Evolutionary conservation across 1,284 basidiomycete genomes (phyloP).

Genomic region (Naganishia cerealis): DNA sequence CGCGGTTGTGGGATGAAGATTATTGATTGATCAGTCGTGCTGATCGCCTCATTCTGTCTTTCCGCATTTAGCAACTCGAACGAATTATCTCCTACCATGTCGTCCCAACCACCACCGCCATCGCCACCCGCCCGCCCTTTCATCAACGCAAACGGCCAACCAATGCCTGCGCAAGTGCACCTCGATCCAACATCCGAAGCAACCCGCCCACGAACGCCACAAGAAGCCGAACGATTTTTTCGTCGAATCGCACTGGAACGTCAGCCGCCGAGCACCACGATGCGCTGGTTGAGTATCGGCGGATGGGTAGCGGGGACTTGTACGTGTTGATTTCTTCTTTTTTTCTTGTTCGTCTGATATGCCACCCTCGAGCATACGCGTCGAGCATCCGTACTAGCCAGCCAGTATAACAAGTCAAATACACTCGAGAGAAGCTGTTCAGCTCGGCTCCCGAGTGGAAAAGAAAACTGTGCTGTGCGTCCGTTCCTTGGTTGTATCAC

Average conservation of each 20-base stretch:
- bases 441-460: not conserved
- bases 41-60: not conserved
- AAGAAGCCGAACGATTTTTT: constrained; percentile 44
- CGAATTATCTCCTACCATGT: not conserved
- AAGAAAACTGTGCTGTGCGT: not conserved
- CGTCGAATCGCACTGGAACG: constrained; percentile 40
- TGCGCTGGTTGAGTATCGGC: constrained; percentile 40
- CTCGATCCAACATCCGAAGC: constrained; percentile 23
- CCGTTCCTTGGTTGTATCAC: constrained; percentile 20
- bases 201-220: constrained; percentile 32
- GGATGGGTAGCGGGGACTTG: constrained; percentile 44
- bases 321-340: constrained; percentile 35
- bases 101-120: constrained; percentile 11
- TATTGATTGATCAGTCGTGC: not conserved
- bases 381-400: not conserved
- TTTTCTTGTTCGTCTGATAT: constrained; percentile 12
- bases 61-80: not conserved
- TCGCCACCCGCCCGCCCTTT: not conserved
- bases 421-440: not conserved
- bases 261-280: constrained; percentile 37
- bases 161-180: not conserved
- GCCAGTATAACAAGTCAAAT: not conserved
- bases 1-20: not conserved
- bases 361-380: not conserved
- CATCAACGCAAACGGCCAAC: not conserved